Evolutionary conservation across 1,139 yeast genomes (phyloP).

Genomic region (Meyerozyma smithsonii): DNA sequence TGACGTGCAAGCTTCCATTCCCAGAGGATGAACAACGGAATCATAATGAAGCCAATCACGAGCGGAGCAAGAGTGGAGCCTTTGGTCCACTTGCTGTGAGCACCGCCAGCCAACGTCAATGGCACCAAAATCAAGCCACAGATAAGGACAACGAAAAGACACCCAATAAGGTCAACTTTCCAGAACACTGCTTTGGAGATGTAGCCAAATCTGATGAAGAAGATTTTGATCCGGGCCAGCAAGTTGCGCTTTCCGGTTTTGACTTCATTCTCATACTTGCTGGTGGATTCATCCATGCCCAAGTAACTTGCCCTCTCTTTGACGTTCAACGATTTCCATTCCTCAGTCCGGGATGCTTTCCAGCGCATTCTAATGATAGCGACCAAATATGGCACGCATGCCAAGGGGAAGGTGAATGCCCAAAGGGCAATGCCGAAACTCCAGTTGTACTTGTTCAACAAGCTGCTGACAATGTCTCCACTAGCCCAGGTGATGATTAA

Average conservation of each 20-base stretch:
- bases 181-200: conserved; percentile 26
- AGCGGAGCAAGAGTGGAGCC: conserved; percentile 57
- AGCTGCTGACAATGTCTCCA: conserved; percentile 45
- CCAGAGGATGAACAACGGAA: conserved; percentile 53
- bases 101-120: conserved; percentile 36
- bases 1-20: conserved; percentile 46
- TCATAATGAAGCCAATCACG: conserved; percentile 53
- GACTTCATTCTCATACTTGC: background rate
- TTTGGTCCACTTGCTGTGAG: conserved; percentile 23
- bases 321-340: conserved; percentile 24
- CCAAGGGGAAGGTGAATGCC: conserved; percentile 37
- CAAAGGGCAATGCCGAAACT: conserved; percentile 20
- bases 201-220: background rate
- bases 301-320: conserved; percentile 1
- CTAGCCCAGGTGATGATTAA: conserved; percentile 75
- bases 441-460: conserved; percentile 20
- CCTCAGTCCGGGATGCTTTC: conserved; percentile 29
- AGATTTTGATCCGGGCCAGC: background rate
- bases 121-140: conserved; percentile 56
- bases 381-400: conserved; percentile 27
- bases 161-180: conserved; percentile 54
- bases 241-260: background rate
- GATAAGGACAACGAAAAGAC: conserved; percentile 42
- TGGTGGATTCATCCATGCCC: conserved; percentile 2
- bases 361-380: conserved; percentile 31